These are phyloP conservation scores for Elsinoe batatas DNA, from an alignment of 2,329 filamentous ascomycete species.

Conservation along the genomic window DNA sequence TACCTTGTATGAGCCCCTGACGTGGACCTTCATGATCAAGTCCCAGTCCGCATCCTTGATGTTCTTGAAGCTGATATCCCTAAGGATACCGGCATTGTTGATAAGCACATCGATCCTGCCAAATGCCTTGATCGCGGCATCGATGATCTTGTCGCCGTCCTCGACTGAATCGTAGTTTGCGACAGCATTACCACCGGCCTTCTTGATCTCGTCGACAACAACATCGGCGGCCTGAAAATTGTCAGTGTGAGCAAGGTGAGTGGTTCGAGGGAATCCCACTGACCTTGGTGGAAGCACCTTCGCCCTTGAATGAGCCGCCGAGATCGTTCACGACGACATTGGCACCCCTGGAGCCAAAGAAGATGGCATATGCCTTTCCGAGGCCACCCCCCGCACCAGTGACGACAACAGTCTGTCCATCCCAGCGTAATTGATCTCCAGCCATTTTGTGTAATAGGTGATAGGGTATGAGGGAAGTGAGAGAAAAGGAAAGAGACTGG, in stretches of 20 bases:
- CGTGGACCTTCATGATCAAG: conserved; percentile 82
- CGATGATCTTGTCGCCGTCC: conserved; percentile 87
- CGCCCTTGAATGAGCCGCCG: conserved; percentile 84
- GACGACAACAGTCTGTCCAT: conserved; percentile 80
- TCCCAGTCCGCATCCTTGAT: conserved; percentile 98
- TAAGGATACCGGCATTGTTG: conserved; percentile 95
- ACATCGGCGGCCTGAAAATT: conserved; percentile 61
- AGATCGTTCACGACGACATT: conserved; percentile 96
- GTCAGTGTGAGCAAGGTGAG: conserved; percentile 6
- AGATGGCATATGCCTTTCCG: conserved; percentile 72
- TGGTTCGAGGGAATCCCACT: background rate
- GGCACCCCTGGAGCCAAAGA: conserved; percentile 85
- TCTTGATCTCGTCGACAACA: conserved; percentile 73
- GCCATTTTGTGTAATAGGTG: conserved; percentile 15
- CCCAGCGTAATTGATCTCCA: conserved; percentile 52
- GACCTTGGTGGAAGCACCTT: conserved; percentile 79
- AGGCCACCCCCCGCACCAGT: conserved; percentile 77
- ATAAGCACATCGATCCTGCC: conserved; percentile 89
- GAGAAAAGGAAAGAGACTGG: background rate
- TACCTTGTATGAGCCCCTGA: conserved; percentile 83
- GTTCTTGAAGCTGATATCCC: conserved; percentile 96
- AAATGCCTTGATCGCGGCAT: conserved; percentile 69
- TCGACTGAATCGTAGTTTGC: conserved; percentile 96
- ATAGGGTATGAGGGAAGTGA: conserved; percentile 7
- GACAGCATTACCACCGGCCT: conserved; percentile 85